Evolutionary conservation across 495 filamentous ascomycete genomes (phyloP), one percentile per base, ranked within the genome.

Genomic region (Podospora pseudopauciseta): DNA sequence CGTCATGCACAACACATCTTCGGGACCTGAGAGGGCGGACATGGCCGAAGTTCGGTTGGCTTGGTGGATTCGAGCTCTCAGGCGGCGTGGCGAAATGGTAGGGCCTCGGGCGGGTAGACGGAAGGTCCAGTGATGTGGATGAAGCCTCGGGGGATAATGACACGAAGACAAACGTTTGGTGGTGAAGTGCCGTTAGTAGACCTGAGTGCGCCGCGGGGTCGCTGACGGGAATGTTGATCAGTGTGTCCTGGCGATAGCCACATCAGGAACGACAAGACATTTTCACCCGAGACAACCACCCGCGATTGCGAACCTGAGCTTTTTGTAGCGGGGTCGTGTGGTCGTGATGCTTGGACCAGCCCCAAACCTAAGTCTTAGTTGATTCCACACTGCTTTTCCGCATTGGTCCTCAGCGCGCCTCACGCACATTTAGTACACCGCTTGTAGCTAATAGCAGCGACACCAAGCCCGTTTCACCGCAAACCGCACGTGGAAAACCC

Each of bases 11-110:
- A 32, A 63, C 61, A 63, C 61, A 32, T 18, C 6, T 13, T 61
- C 59, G 59, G 59, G 27, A 61, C 23, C 26, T 65, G 39, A 49
- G 64, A 54, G 27, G 27, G 27, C 64, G 64, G 64, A 65, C 44
- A 57, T 65, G 4, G 30, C 64, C 64, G 64, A 57, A 7, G 7
- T 20, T 27, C 26, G 19, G 30, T 28, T 18, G 23, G 23, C 23
- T 30, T 26, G n/a, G 59, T 18, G 23, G 56, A 59, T 59, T 59
- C 13, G 1, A 23, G 56, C 13, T 20, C 26, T 59, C 26, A 59
- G 27, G 59, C 59, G 59, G 27, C 59, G 30, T 30, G 30, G 59
- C 26, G 59, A 30, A 30, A 61, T 28, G 13, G 59, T 32, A 16
- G 23, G 6, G 26, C 16, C 34, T 49, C 39, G 39, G 39, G 9